phyloP scores from a whole-genome alignment of 2,329 filamentous ascomycete species.

The Ophiocordyceps polyrhachis-furcata region DNA sequence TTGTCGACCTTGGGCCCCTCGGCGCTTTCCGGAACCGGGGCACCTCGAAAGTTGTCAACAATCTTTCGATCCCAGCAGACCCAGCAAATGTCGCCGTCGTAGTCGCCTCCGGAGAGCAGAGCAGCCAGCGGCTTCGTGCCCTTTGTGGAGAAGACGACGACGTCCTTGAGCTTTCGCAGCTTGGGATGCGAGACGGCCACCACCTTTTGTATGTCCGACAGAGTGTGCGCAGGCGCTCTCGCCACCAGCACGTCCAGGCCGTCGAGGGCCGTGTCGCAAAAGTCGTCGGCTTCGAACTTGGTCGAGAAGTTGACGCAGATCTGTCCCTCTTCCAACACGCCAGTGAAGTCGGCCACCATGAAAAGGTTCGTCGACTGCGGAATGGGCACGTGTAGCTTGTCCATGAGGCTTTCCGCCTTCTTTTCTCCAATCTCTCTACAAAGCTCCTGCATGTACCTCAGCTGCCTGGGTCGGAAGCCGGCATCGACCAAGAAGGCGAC shows the following conservation, averaged over 20 bases:
- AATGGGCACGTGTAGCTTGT: constrained; percentile 41
- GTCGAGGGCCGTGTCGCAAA: constrained; percentile 34
- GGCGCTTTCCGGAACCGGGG: constrained; percentile 20
- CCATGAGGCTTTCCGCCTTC: constrained; percentile 33
- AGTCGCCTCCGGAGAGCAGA: constrained; percentile 61
- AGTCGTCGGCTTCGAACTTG: constrained; percentile 37
- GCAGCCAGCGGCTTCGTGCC: constrained; percentile 46
- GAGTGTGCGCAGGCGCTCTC: constrained; percentile 48
- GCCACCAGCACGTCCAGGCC: constrained; percentile 46
- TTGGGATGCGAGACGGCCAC: constrained; percentile 36
- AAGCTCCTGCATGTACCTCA: constrained; percentile 28
- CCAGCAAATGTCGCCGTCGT: constrained; percentile 66
- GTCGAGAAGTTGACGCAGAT: constrained; percentile 50
- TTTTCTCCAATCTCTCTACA: constrained; percentile 26
- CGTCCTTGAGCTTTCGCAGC: constrained; percentile 52
- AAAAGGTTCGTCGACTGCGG: constrained; percentile 41
- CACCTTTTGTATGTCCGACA: constrained; percentile 56
- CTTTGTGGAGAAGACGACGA: constrained; percentile 55
- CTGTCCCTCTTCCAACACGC: constrained; percentile 41
- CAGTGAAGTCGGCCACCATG: constrained; percentile 51
- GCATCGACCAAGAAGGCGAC: constrained; percentile 35
- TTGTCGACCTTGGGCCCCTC: constrained; percentile 28
- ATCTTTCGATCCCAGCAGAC: constrained; percentile 53
- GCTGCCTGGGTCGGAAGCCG: constrained; percentile 36
- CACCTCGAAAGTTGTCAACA: constrained; percentile 48